Conservation (phyloP, 2,329 filamentous ascomycete genomes). For the Xylariaceae sp. region DNA sequence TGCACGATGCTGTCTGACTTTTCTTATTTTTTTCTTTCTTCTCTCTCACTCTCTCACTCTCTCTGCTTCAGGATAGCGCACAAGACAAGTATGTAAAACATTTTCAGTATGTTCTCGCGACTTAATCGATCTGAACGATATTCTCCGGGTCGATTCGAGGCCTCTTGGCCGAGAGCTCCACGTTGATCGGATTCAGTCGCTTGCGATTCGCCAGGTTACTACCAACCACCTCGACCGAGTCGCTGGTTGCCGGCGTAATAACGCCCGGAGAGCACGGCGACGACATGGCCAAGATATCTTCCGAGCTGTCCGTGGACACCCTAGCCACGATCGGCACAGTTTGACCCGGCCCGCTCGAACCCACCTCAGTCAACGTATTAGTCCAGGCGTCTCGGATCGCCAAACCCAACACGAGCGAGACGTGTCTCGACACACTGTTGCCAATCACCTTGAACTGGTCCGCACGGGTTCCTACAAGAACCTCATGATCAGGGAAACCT, state of each 20-base stretch:
- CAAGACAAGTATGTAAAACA: background rate
- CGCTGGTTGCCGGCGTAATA: conserved; percentile 23
- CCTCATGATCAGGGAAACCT: conserved; percentile 63
- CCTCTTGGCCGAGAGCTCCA: conserved; percentile 20
- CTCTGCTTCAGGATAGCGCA: background rate
- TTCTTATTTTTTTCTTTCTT: no score
- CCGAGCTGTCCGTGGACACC: background rate
- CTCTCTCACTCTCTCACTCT: no score
- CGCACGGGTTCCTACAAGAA: conserved; percentile 53
- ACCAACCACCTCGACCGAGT: conserved; percentile 11
- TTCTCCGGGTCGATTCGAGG: background rate
- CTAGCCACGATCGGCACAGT: background rate
- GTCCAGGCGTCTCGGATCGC: conserved; percentile 55
- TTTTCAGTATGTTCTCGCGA: background rate
- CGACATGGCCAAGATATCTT: conserved; percentile 2
- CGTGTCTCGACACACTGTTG: conserved; percentile 68
- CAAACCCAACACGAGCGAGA: conserved; percentile 62
- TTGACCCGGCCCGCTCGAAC: background rate
- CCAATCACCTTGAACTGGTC: conserved; percentile 65
- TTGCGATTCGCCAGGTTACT: conserved; percentile 19
- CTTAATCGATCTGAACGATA: background rate
- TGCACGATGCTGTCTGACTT: background rate
- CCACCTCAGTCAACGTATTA: conserved; percentile 31
- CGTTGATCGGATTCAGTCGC: conserved; percentile 11
- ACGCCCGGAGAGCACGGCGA: conserved; percentile 2